Conservation (phyloP, 305 asterid genomes). For the Fraxinus xanthoxyloides region DNA sequence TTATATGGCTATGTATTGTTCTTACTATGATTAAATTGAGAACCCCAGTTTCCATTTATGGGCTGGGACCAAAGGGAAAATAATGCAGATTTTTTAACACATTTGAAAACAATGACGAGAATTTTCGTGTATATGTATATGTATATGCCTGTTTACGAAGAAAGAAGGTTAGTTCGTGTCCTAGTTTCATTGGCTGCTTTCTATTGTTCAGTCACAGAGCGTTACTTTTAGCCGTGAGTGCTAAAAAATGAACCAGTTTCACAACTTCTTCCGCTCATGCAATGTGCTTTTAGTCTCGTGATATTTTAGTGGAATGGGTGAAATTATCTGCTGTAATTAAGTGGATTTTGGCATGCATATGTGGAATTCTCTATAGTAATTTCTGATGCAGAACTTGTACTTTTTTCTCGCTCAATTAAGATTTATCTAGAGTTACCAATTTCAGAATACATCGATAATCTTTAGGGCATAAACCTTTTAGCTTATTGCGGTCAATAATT, state of each 20-base stretch:
- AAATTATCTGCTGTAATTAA: not conserved
- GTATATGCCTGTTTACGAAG: too few relatives aligned
- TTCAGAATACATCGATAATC: not conserved
- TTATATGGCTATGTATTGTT: too few relatives aligned
- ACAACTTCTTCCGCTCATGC: not conserved
- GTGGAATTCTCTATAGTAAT: not conserved
- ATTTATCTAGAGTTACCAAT: not conserved
- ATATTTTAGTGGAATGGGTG: not conserved
- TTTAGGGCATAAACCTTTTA: not conserved
- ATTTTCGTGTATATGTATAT: too few relatives aligned
- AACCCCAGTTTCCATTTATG: too few relatives aligned
- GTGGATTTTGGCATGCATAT: not conserved
- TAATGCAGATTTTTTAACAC: too few relatives aligned
- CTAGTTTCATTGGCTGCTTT: not conserved
- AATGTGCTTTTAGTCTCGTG: not conserved
- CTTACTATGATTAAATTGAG: too few relatives aligned
- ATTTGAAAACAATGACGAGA: too few relatives aligned
- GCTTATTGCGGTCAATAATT: not conserved
- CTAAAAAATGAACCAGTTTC: not conserved
- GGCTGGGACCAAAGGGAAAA: too few relatives aligned
- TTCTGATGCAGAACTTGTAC: not conserved
- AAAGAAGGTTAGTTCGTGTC: constrained; percentile 56
- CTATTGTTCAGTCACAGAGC: not conserved
- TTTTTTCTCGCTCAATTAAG: not conserved
- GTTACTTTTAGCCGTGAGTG: not conserved